phyloP scores from a whole-genome alignment of 306 rosid species.

The Lathyrus sativus region DNA sequence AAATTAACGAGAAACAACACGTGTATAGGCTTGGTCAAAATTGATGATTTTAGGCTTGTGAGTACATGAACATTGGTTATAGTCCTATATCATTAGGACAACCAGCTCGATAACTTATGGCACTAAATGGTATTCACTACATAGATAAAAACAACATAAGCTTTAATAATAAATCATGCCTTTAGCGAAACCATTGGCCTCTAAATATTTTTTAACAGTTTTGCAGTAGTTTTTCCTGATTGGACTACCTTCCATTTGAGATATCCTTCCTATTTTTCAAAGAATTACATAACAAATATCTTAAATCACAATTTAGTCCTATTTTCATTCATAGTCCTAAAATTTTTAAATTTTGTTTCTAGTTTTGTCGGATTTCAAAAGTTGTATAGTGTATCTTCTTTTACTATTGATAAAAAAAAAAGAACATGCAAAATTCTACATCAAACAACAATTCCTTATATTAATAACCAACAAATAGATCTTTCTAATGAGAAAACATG shows the following conservation, averaged over 20 bases:
- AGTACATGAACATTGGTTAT: no score
- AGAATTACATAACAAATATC: neutral
- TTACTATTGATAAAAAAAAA: neutral
- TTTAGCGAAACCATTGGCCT: neutral
- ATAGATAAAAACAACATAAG: neutral
- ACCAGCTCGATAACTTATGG: no score
- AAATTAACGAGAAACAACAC: neutral
- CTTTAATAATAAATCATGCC: neutral
- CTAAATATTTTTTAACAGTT: neutral
- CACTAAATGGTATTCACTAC: neutral
- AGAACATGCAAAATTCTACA: neutral
- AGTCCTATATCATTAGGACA: no score
- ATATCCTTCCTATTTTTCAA: no score
- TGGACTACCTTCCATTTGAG: neutral
- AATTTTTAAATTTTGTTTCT: neutral
- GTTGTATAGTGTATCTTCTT: neutral
- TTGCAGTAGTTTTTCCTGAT: neutral
- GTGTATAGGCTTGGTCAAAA: neutral
- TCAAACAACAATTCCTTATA: neutral
- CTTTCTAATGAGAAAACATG: neutral
- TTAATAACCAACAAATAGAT: neutral
- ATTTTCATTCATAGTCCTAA: neutral
- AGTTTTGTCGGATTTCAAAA: no score
- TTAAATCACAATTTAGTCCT: no score
- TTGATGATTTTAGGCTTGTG: no score